phyloP scores from a whole-genome alignment of 352 stramenopile genomes.

The Globisporangium solare region DNA sequence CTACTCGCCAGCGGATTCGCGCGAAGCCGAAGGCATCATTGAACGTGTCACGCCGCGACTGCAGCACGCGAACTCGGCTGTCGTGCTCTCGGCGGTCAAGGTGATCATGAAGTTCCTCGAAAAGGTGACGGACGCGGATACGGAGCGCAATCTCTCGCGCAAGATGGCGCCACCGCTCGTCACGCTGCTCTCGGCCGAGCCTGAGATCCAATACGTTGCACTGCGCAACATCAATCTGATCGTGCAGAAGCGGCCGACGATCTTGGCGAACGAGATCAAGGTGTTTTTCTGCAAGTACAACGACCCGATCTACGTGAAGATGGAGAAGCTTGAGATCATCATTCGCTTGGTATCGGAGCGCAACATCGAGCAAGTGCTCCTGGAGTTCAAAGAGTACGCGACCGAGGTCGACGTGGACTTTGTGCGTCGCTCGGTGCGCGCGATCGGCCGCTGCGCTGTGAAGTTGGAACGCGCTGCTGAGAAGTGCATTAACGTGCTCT shows the following conservation, averaged over 20 bases:
- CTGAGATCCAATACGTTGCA: slow-evolving; percentile 99
- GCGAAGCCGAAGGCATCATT: slow-evolving; percentile 98
- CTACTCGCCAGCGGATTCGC: slow-evolving; percentile 93
- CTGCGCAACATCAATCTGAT: slow-evolving; percentile 99
- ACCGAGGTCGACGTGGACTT: slow-evolving; percentile 99
- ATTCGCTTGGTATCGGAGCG: slow-evolving; percentile 97
- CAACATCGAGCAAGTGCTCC: slow-evolving; percentile 98
- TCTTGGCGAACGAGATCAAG: slow-evolving; percentile 95
- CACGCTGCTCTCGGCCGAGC: slow-evolving; percentile 96
- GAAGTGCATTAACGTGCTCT: slow-evolving; percentile 98
- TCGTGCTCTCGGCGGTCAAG: slow-evolving; percentile 98
- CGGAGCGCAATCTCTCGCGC: slow-evolving; percentile 81
- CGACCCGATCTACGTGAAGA: slow-evolving; percentile 95
- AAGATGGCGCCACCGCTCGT: slow-evolving; percentile 99
- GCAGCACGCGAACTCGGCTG: slow-evolving; percentile 98
- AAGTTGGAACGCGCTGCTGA: slow-evolving; percentile 97
- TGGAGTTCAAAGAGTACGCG: slow-evolving; percentile 99
- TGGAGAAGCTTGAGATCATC: slow-evolving; percentile 99
- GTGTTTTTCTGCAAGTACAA: slow-evolving; percentile 99
- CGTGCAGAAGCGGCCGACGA: slow-evolving; percentile 96
- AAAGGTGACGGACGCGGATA: slow-evolving; percentile 93
- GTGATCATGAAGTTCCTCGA: slow-evolving; percentile 96
- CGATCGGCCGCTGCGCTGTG: slow-evolving; percentile 97
- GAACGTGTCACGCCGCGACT: slow-evolving; percentile 97
- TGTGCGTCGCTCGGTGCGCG: slow-evolving; percentile 95